phyloP scores from a whole-genome alignment of 1,284 basidiomycete genomes.

The Boletellus sp. region DNA sequence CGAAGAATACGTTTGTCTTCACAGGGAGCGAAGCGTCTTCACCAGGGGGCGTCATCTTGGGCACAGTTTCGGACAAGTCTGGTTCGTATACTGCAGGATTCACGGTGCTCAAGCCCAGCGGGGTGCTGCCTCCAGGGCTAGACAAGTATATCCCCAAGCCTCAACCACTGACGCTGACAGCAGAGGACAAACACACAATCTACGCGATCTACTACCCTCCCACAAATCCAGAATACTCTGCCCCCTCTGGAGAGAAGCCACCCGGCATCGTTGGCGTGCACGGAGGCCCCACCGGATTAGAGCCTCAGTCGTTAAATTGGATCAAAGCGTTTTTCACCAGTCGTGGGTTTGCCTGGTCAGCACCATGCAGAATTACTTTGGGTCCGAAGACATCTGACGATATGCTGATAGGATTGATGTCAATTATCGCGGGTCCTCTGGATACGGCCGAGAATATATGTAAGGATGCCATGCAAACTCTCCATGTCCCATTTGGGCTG shows the following conservation, averaged over 20 bases:
- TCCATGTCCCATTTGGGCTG: background rate
- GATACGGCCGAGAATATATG: constrained; percentile 23
- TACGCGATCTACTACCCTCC: constrained; percentile 21
- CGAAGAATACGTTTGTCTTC: constrained; percentile 19
- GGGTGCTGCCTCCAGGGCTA: background rate
- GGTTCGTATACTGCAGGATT: background rate
- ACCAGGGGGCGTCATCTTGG: constrained; percentile 18
- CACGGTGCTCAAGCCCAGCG: constrained; percentile 1
- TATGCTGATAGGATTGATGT: constrained; percentile 16
- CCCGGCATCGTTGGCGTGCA: constrained; percentile 24
- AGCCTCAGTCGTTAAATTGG: constrained; percentile 20
- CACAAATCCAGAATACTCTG: constrained; percentile 18
- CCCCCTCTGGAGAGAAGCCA: constrained; percentile 13
- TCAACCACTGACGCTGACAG: background rate
- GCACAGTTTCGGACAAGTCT: constrained; percentile 8
- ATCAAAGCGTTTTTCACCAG: constrained; percentile 26
- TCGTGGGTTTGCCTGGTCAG: constrained; percentile 28
- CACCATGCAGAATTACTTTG: too few relatives aligned
- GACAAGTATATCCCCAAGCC: constrained; percentile 12
- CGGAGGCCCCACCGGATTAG: constrained; percentile 24
- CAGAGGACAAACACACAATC: background rate
- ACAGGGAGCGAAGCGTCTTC: constrained; percentile 1
- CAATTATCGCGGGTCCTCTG: constrained; percentile 27
- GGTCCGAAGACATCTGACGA: background rate
- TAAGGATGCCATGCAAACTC: background rate